These are phyloP conservation scores for Teratosphaeria nubilosa DNA, from an alignment of 2,329 filamentous ascomycete genomes.

Conservation along the genomic window DNA sequence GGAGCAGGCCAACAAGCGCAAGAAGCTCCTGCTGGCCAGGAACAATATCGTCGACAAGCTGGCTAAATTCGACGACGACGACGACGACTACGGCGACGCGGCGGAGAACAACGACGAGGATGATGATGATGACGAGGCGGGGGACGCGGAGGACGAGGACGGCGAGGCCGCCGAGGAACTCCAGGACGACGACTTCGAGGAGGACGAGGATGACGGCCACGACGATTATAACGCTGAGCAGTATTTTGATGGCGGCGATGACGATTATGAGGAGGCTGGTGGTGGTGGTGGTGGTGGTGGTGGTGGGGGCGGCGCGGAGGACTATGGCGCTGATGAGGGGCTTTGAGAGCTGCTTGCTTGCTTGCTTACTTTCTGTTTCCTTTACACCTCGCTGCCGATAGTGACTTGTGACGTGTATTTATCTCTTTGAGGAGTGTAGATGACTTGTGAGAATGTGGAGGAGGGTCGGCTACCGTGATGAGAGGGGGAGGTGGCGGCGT, in stretches of 20 bases:
- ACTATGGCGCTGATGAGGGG: constrained; percentile 3
- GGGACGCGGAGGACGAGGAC: constrained; percentile 52
- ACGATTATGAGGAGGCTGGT: constrained; percentile 29
- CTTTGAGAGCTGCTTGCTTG: too few species aligned
- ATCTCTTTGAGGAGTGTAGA: too few species aligned
- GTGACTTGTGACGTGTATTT: too few species aligned
- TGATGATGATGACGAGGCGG: constrained; percentile 26
- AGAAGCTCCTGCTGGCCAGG: constrained; percentile 5
- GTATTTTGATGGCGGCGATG: constrained; percentile 35
- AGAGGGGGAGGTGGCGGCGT: neutral
- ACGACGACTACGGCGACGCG: constrained; percentile 1
- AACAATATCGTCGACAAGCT: constrained; percentile 6
- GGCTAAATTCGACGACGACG: constrained; percentile 8
- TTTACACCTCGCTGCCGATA: too few species aligned
- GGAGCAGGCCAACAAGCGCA: neutral
- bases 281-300: neutral
- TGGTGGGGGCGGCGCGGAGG: too few species aligned
- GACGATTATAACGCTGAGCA: constrained; percentile 45
- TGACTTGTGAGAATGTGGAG: too few species aligned
- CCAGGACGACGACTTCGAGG: constrained; percentile 38
- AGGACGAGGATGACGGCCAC: constrained; percentile 47
- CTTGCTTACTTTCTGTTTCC: too few species aligned
- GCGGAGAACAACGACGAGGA: neutral
- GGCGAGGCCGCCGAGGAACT: constrained; percentile 2
- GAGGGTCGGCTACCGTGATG: too few species aligned